phyloP scores from a whole-genome alignment of 2,329 filamentous ascomycete genomes.

The Hymenotorrendiella dingleyae region DNA sequence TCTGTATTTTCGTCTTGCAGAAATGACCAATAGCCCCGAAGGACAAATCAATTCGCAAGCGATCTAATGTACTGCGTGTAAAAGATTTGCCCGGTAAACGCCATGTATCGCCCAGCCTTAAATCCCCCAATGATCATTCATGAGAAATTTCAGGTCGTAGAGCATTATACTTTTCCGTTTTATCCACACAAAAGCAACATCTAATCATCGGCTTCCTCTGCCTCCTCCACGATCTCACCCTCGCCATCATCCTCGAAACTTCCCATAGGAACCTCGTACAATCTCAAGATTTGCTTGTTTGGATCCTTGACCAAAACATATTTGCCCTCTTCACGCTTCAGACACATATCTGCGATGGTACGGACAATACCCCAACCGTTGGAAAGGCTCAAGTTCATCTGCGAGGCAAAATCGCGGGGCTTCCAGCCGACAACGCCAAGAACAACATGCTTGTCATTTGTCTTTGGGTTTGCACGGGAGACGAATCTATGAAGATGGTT shows the following conservation, averaged over 20 bases:
- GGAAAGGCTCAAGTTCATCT: conserved; percentile 96
- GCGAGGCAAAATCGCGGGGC: conserved; percentile 88
- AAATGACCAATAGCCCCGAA: too few species aligned
- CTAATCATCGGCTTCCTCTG: conserved; percentile 26
- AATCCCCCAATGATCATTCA: too few species aligned
- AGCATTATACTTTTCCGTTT: conserved; percentile 1
- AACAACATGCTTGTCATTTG: conserved; percentile 88
- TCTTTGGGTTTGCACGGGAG: conserved; percentile 86
- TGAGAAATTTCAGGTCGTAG: too few species aligned
- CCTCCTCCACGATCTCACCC: conserved; percentile 33
- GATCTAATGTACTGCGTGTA: too few species aligned
- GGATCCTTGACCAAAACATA: conserved; percentile 84
- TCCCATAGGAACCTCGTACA: conserved; percentile 83
- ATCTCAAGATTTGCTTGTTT: conserved; percentile 88
- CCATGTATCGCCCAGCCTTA: too few species aligned
- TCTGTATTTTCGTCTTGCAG: too few species aligned
- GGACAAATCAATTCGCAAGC: too few species aligned
- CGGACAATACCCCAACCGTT: conserved; percentile 99
- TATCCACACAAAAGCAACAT: conserved; percentile 2
- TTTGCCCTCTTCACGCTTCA: conserved; percentile 72
- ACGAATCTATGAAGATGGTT: conserved; percentile 66
- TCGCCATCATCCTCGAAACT: conserved; percentile 90
- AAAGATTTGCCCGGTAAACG: too few species aligned
- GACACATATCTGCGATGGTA: conserved; percentile 92
- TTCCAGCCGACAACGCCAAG: conserved; percentile 97